Evolutionary conservation across 2,329 filamentous ascomycete genomes (phyloP), one percentile per base, ranked within the genome.

Genomic region (Lachnellula arida): DNA sequence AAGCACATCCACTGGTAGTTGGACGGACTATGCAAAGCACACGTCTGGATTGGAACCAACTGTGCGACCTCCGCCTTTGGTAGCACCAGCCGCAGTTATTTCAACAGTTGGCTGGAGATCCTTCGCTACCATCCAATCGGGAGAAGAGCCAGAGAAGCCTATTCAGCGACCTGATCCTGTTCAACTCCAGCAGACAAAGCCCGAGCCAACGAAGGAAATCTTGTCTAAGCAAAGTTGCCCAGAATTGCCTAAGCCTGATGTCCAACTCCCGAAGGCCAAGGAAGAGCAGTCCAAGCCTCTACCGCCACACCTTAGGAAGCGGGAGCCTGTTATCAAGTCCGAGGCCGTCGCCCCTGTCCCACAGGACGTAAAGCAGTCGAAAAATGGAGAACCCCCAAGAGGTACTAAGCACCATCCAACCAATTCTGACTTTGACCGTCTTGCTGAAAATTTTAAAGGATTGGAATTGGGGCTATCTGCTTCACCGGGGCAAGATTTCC

Each of bases 351-450:
- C 25, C 25, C 25, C 25, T 25, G 7, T 25, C 25, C 25, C 37
- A 40, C 37, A 40, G n/a, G 5, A 40, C 37, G 11, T 40, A 14
- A 17, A 40, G 8, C 37, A 14, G 12, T 14, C 37, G 4, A 5
- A 14, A 14, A 40, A 40, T 40, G 25, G 5, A 7, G 6, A 40
- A 12, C 12, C 37, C 5, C 37, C 46, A n/a, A 48, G 46, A 48
- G 43, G 23, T 17, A 54, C 6, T 17, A 44, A 51, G 15, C 54
- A 59, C 49, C 4, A 43, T 17, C 54, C 51, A 11, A 59, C 54
- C 5, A 52, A 54, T 17, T 59, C 54, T 39, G 54, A 59, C 44
- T 59, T 39, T 46, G 50, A 54, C 23, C 43, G 47, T 19, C 49
- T 59, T 47, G 54, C 51, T 46, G 19, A 49, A 42, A 17, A n/a